These are phyloP conservation scores for Fusarium begoniae DNA, from an alignment of 2,329 filamentous ascomycete genomes.

Conservation along the genomic window DNA sequence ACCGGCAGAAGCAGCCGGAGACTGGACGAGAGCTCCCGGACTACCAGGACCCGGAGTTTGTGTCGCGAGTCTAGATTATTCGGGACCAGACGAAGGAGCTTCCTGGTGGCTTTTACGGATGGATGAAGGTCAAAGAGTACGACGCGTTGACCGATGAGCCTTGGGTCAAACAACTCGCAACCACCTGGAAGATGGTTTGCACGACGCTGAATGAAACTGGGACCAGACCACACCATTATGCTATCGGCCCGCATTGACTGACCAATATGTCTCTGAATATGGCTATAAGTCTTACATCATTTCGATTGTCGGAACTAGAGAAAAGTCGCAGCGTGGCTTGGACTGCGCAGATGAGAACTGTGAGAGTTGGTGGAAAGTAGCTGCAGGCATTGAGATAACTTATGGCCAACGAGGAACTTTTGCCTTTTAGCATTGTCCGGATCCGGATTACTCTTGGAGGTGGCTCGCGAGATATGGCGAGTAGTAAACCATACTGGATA, in stretches of 20 bases:
- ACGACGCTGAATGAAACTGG: fast-evolving
- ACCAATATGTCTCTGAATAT: not conserved
- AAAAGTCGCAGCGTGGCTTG: not conserved
- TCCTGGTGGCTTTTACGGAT: not conserved
- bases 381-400: fast-evolving
- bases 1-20: not conserved
- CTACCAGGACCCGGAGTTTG: not conserved
- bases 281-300: fast-evolving
- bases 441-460: not conserved
- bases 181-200: not conserved
- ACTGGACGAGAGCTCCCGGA: too few species aligned
- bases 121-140: not conserved
- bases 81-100: not conserved
- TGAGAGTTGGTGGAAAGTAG: not conserved
- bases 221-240: not conserved
- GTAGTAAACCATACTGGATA: not conserved
- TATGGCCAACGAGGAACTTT: not conserved
- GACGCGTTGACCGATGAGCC: not conserved
- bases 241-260: not conserved
- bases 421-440: fast-evolving
- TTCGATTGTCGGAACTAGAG: not conserved
- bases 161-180: not conserved
- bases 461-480: not conserved
- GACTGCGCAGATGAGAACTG: not conserved
- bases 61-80: not conserved